phyloP scores from a whole-genome alignment of 1,139 yeast genomes.

The Pichia sp. region DNA sequence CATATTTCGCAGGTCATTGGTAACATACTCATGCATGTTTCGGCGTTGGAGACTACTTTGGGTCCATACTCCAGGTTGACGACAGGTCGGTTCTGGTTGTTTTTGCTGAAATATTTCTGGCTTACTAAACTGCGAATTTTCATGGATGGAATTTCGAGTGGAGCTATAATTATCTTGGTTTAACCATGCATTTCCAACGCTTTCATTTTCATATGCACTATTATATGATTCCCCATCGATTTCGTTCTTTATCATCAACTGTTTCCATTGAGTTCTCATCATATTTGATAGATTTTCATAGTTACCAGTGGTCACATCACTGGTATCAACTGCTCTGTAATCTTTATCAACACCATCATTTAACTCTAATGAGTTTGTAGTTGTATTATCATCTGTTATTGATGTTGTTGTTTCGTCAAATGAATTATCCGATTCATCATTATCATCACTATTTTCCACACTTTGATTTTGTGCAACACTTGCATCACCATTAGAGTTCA shows the following conservation, averaged over 20 bases:
- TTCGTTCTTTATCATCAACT: background rate
- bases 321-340: background rate
- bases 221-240: background rate
- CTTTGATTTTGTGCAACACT: background rate
- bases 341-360: slow-evolving; percentile 2
- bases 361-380: no score
- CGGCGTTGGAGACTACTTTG: slow-evolving; percentile 22
- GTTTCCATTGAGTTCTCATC: background rate
- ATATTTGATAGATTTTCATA: background rate
- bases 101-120: background rate
- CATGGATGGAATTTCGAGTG: background rate
- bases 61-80: slow-evolving; percentile 19
- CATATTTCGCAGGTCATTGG: slow-evolving; percentile 24
- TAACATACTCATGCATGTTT: slow-evolving; percentile 23
- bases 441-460: slow-evolving; percentile 2
- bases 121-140: background rate
- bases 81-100: background rate
- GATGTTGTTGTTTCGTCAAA: background rate
- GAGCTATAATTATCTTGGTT: background rate
- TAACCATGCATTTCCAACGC: background rate
- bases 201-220: background rate
- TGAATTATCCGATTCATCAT: background rate
- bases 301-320: background rate
- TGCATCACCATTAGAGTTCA: background rate
- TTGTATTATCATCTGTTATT: background rate